Evolutionary conservation across 768 basidiomycete genomes (phyloP), one percentile per base, ranked within the genome.

Genomic region (Tremella fuciformis): DNA sequence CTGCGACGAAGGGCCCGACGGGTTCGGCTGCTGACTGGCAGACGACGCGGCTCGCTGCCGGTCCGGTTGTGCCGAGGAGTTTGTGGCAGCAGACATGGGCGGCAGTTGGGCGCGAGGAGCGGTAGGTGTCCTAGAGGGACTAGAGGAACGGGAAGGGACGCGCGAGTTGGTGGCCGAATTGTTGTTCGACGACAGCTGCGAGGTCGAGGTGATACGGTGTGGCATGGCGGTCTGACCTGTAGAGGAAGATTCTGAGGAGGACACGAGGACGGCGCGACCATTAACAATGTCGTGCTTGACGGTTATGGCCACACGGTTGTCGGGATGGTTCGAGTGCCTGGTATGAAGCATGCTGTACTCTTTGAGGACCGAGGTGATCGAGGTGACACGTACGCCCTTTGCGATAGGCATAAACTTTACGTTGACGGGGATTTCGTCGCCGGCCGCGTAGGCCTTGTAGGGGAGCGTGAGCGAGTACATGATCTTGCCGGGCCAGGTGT

Each of bases 401-500:
- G 81, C 79, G 19, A 96, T 79, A 0, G 94, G 92, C 34, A 85
- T 85, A 73, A 96, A 89, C 74, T 94, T 96, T 76, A 91, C 83
- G 13, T 87, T 79, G 0, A 89, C 86, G 0, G 87, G 86, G 56
- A 96, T 79, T 9, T 82, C 82, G 76, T 97, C 92, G 6, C 92
- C 93, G 0, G 86, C 88, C 0, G 91, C 89, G 85, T 88, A 97
- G 0, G 93, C 94, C 73, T 93, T 94, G 81, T 94, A 91, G 0
- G 93, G 93, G 29, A 98, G 78, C 80, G 91, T 88, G 71, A 79
- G 67, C 4, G 88, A 86, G 76, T 94, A 97, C 92, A 93, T 94
- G 78, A 96, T 80, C 79, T 97, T 98, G 19, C 87, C 88, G 0
- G 94, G 92, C 94, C 94, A 98, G 15, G 91, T 92, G 76, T 93